Evolutionary conservation across 2,329 filamentous ascomycete species (phyloP).

Genomic region (Penicillium verrucosum): DNA sequence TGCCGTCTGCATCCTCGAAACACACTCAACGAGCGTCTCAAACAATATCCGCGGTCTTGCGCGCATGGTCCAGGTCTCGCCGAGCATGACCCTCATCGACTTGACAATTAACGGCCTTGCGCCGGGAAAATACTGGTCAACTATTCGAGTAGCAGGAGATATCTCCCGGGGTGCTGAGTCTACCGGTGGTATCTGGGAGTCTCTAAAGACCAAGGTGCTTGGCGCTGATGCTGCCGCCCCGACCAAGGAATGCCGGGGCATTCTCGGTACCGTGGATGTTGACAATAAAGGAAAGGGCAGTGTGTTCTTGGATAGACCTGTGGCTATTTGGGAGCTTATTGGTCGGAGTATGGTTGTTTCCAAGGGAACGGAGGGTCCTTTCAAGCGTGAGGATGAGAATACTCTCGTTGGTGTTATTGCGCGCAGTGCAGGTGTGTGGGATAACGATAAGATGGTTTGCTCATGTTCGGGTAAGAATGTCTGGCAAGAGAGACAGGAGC

Average conservation of each 20-base stretch:
- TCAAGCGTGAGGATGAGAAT: constrained; percentile 71
- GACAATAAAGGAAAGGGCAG: constrained; percentile 71
- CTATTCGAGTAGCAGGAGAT: constrained; percentile 80
- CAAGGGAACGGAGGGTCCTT: constrained; percentile 58
- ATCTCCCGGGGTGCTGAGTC: constrained; percentile 79
- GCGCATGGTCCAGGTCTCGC: constrained; percentile 87
- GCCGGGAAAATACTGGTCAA: constrained; percentile 78
- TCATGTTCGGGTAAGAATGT: constrained; percentile 97
- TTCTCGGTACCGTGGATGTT: constrained; percentile 73
- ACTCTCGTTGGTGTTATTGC: constrained; percentile 93
- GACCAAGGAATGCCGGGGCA: constrained; percentile 52
- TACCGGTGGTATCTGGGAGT: constrained; percentile 78
- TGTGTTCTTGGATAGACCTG: constrained; percentile 74
- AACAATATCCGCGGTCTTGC: constrained; percentile 79
- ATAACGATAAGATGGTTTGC: constrained; percentile 97
- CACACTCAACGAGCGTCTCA: constrained; percentile 59
- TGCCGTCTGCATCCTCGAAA: constrained; percentile 92
- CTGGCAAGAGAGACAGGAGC: constrained; percentile 93
- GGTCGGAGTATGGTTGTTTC: constrained; percentile 88
- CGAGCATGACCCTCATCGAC: constrained; percentile 77
- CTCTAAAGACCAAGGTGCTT: constrained; percentile 43
- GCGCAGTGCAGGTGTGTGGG: constrained; percentile 95
- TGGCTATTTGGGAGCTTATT: constrained; percentile 95
- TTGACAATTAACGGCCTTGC: constrained; percentile 78
- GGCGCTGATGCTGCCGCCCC: constrained; percentile 25